These are phyloP conservation scores for Porcisia deanei DNA, from an alignment of 208 protist species.

Conservation along the genomic window DNA sequence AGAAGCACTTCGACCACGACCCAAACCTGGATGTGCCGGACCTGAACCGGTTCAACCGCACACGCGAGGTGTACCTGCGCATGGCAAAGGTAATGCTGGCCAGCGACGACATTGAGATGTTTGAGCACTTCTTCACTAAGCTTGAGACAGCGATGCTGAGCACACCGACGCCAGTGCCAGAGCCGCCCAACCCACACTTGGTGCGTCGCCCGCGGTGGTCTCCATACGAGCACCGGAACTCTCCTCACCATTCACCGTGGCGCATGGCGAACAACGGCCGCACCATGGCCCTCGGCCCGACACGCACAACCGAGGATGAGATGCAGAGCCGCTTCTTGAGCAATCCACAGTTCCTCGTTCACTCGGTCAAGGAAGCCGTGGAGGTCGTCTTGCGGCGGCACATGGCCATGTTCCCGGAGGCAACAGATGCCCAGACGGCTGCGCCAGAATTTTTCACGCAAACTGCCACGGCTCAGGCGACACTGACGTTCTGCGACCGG, in stretches of 20 bases:
- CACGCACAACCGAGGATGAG: slow-evolving; percentile 55
- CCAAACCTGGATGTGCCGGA: slow-evolving; percentile 91
- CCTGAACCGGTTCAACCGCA: slow-evolving; percentile 92
- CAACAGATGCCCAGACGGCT: slow-evolving; percentile 21
- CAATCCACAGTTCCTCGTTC: slow-evolving; percentile 86
- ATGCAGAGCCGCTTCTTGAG: slow-evolving; percentile 87
- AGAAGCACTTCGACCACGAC: slow-evolving; percentile 94
- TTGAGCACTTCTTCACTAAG: slow-evolving; percentile 71
- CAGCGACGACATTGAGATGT: slow-evolving; percentile 49
- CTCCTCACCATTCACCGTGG: slow-evolving; percentile 83
- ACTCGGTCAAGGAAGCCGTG: slow-evolving; percentile 58
- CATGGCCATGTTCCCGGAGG: slow-evolving; percentile 33
- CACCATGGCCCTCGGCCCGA: slow-evolving; percentile 70
- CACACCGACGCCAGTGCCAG: slow-evolving; percentile 88
- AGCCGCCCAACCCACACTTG: slow-evolving; percentile 90
- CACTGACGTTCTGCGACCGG: slow-evolving; percentile 51
- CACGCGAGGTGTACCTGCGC: slow-evolving; percentile 84
- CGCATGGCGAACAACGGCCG: slow-evolving; percentile 67
- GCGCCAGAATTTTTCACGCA: slow-evolving; percentile 22
- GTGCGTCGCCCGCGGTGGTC: slow-evolving; percentile 69
- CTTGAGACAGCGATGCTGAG: slow-evolving; percentile 82
- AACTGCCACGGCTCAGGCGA: slow-evolving; percentile 33
- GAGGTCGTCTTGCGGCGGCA: slow-evolving; percentile 48
- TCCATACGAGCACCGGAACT: slow-evolving; percentile 77
- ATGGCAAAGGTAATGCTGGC: slow-evolving; percentile 83